These are phyloP conservation scores for Begonia loranthoides DNA, from an alignment of 306 rosid genomes.

Conservation along the genomic window DNA sequence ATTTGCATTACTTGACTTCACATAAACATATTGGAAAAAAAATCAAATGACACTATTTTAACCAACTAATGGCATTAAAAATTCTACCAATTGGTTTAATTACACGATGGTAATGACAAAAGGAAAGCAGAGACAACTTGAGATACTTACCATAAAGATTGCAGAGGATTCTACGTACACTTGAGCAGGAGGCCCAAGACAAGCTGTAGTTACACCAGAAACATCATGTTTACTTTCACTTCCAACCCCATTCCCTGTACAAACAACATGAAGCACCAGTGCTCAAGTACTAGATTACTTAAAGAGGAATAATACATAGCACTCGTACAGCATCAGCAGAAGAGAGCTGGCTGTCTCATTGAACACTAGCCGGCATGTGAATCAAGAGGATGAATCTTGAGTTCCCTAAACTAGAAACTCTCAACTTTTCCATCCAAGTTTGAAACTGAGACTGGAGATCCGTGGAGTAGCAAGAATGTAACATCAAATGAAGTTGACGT, in stretches of 20 bases:
- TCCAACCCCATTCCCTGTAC: conserved; percentile 25
- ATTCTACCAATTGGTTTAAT: not conserved
- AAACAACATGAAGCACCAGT: conserved; percentile 9
- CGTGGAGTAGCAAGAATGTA: conserved; percentile 1
- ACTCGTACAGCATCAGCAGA: conserved; percentile 23
- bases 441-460: conserved; percentile 7
- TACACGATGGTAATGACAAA: not conserved
- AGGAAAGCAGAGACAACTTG: conserved; percentile 1
- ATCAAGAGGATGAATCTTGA: conserved; percentile 16
- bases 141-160: conserved; percentile 28
- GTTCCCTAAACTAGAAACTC: conserved; percentile 13
- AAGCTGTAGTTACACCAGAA: conserved; percentile 27
- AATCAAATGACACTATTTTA: too few species aligned
- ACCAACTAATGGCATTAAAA: not conserved
- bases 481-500: not conserved
- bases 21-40: too few species aligned
- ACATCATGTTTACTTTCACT: conserved; percentile 29
- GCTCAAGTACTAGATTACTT: conserved; percentile 11
- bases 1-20: too few species aligned
- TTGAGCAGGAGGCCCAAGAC: conserved; percentile 21
- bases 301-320: conserved; percentile 1
- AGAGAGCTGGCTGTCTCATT: conserved; percentile 18
- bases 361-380: conserved; percentile 18
- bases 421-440: conserved; percentile 17
- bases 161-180: conserved; percentile 27